These are phyloP conservation scores for Amanita subjunquillea DNA, from an alignment of 768 basidiomycete genomes.

Conservation along the genomic window DNA sequence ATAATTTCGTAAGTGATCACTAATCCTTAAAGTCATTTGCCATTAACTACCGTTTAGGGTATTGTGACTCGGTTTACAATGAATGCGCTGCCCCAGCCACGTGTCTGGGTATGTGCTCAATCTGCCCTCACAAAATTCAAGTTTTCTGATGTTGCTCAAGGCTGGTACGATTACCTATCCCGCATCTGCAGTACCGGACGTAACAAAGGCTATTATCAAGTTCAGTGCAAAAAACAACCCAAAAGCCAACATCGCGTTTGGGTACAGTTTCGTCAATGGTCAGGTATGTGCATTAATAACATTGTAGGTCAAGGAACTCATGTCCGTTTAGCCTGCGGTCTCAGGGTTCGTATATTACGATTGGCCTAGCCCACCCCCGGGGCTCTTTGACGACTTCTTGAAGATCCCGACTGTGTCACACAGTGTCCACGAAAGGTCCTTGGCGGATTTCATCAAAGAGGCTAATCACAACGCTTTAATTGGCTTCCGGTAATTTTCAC, in stretches of 20 bases:
- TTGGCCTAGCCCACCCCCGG: constrained; percentile 29
- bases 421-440: constrained; percentile 24
- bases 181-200: constrained; percentile 12
- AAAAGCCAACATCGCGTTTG: constrained; percentile 39
- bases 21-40: background rate
- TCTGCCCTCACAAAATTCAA: background rate
- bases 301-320: background rate
- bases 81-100: constrained; percentile 39
- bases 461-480: constrained; percentile 19
- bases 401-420: constrained; percentile 22
- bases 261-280: constrained; percentile 28
- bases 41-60: constrained; percentile 22
- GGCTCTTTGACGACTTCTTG: constrained; percentile 37
- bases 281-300: constrained; percentile 15
- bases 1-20: constrained; percentile 36
- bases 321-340: background rate
- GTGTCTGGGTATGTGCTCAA: constrained; percentile 43
- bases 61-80: constrained; percentile 52
- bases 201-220: constrained; percentile 26
- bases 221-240: constrained; percentile 36
- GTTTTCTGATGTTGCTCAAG: constrained; percentile 15
- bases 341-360: constrained; percentile 34
- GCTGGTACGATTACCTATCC: constrained; percentile 35
- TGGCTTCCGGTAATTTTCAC: constrained; percentile 6
- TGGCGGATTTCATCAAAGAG: constrained; percentile 21